A percentile compares a stretch with the other conserved stretches of the same genome.
phyloP scores from a whole-genome alignment of 495 filamentous ascomycete species.

The Astrothelium macrocarpum region DNA sequence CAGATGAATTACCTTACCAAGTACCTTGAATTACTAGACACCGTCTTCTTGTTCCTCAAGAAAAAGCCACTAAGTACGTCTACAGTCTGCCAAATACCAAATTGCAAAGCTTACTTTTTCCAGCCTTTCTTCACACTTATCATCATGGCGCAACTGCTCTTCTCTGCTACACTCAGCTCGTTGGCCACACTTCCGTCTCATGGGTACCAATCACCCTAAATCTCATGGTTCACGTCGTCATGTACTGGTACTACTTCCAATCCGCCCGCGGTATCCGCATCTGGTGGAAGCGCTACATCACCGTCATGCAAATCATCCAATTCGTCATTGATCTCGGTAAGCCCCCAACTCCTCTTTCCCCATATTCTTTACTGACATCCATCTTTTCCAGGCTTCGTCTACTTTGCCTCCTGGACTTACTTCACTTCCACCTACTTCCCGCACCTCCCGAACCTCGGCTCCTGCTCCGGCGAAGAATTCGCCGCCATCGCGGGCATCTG shows the following conservation, averaged over 20 bases:
- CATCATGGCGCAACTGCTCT: conserved; percentile 77
- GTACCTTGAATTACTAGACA: conserved; percentile 73
- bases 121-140: conserved; percentile 80
- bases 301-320: conserved; percentile 73
- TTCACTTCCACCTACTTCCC: conserved; percentile 80
- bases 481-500: conserved; percentile 88
- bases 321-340: conserved; percentile 71
- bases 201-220: conserved; percentile 75
- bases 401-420: conserved; percentile 39
- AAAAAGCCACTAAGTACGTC: conserved; percentile 72
- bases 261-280: conserved; percentile 69
- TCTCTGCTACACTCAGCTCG: conserved; percentile 77
- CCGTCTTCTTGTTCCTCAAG: conserved; percentile 74
- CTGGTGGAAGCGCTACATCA: conserved; percentile 91
- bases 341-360: conserved; percentile 17
- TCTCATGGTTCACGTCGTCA: conserved; percentile 68
- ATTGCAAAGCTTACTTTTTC: background rate
- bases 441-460: conserved; percentile 68
- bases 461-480: conserved; percentile 94
- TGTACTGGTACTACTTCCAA: conserved; percentile 72
- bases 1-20: conserved; percentile 80
- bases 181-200: conserved; percentile 66
- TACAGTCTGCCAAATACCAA: background rate
- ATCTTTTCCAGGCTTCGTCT: conserved; percentile 39
- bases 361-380: conserved; percentile 3